These are phyloP conservation scores for Drechslerella coelobrocha DNA, from an alignment of 2,329 filamentous ascomycete species.

Conservation along the genomic window DNA sequence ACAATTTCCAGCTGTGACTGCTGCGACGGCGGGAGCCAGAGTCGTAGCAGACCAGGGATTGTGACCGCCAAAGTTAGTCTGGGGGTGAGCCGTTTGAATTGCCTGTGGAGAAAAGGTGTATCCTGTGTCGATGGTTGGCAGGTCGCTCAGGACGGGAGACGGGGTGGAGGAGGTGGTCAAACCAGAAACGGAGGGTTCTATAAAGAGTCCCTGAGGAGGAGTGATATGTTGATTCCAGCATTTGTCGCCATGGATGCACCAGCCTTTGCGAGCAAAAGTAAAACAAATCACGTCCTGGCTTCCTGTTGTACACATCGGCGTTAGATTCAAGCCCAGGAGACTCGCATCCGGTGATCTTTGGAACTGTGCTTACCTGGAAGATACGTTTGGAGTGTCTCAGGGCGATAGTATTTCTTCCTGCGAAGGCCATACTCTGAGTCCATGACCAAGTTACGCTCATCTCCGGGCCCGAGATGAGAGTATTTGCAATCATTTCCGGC, in stretches of 20 bases:
- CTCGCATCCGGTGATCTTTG: not conserved
- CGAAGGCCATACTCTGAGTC: slow-evolving; percentile 44
- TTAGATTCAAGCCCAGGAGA: slow-evolving; percentile 8
- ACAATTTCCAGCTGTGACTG: not conserved
- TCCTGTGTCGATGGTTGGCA: slow-evolving; percentile 44
- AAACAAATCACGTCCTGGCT: slow-evolving; percentile 49
- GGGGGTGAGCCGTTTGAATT: slow-evolving; percentile 11
- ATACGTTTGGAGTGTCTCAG: slow-evolving; percentile 43
- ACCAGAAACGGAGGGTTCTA: slow-evolving; percentile 7
- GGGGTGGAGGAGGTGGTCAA: slow-evolving; percentile 38
- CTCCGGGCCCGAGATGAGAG: slow-evolving; percentile 34
- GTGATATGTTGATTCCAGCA: slow-evolving; percentile 49
- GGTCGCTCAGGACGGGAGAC: slow-evolving; percentile 40
- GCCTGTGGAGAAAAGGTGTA: slow-evolving; percentile 2
- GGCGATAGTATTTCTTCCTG: slow-evolving; percentile 48
- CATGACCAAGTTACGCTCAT: slow-evolving; percentile 48
- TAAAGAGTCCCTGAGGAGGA: slow-evolving; percentile 22
- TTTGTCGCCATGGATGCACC: slow-evolving; percentile 46
- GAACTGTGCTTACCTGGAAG: slow-evolving; percentile 30
- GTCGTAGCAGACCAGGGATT: slow-evolving; percentile 34
- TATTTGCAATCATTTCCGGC: slow-evolving; percentile 50
- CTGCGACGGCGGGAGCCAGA: slow-evolving; percentile 3
- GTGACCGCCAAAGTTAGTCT: not conserved
- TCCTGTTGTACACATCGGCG: slow-evolving; percentile 12
- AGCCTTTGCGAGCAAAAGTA: slow-evolving; percentile 47